Evolutionary conservation across 495 filamentous ascomycete genomes (phyloP), one percentile per base, ranked within the genome.

Genomic region (Aspergillus asperescens): DNA sequence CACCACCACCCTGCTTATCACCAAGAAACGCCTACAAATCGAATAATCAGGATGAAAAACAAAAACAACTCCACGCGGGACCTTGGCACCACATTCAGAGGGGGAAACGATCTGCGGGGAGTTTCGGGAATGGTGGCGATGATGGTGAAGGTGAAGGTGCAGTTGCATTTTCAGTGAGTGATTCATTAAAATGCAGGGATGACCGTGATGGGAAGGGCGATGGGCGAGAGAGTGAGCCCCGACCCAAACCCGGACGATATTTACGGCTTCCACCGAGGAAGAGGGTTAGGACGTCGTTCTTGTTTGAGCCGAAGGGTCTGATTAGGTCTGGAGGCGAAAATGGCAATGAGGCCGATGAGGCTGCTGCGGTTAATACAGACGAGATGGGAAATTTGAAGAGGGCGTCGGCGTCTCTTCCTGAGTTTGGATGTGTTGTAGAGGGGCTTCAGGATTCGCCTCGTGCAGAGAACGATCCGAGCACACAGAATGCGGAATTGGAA

Each of bases 261-360:
- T 34, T 49, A 0, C 20, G 16, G 3, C 46, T 49, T 15, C 46
- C 46, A 5, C 46, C 46, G 32, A 37, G 46, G 4, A 49, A 49
- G 34, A 25, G 23, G 16, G 34, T 49, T 9, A 20, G 34, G 32
- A 49, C 34, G 18, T 49, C 32, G 22, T 37, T 38, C 13, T 9
- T 32, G 13, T 37, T 28, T 16, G 13, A 20, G 12, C 13, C 29
- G 23, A 7, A 41, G n/a, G 15, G 32, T 10, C 38, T 20, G 12
- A 15, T 9, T 8, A 41, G 15, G 10, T 22, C 19, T 5, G 38
- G 8, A 41, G 38, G 10, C n/a, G n/a, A 7, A 3, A 3, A 1
- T 9, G 23, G 40, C 8, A 3, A 13, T 13, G 40, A 2, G 6
- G 8, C 18, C 15, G 23, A 8, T 27, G 13, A 5, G n/a, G 31